Percentiles rank a stretch among this genome's conserved stretches.
Conservation (phyloP, 2,329 filamentous ascomycete genomes). For the Neonectria neomacrospora region DNA sequence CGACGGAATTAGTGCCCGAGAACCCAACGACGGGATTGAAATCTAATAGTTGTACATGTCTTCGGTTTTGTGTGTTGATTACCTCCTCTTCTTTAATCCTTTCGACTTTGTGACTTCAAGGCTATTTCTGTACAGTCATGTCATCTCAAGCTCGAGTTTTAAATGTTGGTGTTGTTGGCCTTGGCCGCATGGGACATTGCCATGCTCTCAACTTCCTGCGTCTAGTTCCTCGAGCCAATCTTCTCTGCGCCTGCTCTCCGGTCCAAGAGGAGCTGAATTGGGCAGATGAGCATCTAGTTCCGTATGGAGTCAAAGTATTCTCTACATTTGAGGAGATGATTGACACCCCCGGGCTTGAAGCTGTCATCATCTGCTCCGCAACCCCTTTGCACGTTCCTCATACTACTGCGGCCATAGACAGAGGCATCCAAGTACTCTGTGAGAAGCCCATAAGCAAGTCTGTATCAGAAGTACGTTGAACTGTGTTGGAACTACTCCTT, state of each 20-base stretch:
- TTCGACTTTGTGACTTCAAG: background rate
- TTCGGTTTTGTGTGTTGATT: background rate
- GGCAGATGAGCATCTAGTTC: background rate
- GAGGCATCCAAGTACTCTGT: background rate
- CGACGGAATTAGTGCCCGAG: background rate
- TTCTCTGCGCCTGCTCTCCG: background rate
- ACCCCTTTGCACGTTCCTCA: background rate
- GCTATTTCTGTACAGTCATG: background rate
- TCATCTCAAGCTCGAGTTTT: background rate
- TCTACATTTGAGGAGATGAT: background rate
- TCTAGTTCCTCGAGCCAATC: background rate
- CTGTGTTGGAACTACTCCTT: background rate
- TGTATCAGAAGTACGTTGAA: background rate
- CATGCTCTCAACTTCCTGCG: background rate
- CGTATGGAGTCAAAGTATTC: background rate
- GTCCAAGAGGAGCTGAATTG: background rate
- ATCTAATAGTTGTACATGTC: background rate
- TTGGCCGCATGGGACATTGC: background rate
- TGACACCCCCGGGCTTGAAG: background rate
- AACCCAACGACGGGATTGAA: background rate
- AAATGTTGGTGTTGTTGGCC: background rate
- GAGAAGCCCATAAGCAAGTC: background rate
- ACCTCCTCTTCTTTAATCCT: background rate
- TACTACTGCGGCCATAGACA: background rate
- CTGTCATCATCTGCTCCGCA: background rate